phyloP scores from a whole-genome alignment of 208 protist species.

The Trypanosoma rangeli region DNA sequence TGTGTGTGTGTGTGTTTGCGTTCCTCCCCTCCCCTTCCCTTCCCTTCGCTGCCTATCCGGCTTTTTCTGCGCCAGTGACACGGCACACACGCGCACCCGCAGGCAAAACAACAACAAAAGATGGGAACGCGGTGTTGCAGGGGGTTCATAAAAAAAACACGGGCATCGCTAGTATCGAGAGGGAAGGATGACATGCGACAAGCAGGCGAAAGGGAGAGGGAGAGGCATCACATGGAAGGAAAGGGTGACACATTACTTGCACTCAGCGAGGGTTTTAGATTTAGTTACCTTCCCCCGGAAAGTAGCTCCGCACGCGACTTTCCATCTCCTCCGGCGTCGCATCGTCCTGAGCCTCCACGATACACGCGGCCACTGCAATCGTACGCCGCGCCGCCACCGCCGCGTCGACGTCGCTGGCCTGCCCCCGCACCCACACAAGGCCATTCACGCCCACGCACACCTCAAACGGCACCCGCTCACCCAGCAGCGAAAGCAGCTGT shows the following conservation, averaged over 20 bases:
- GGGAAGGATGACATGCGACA: neutral
- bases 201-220: neutral
- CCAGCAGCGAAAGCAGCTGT: conserved; percentile 61
- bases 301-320: conserved; percentile 67
- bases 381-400: conserved; percentile 55
- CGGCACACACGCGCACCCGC: neutral
- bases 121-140: neutral
- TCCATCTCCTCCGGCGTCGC: conserved; percentile 65
- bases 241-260: neutral
- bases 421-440: conserved; percentile 79
- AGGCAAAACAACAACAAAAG: too few species aligned
- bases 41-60: too few species aligned
- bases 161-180: too few species aligned
- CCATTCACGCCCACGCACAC: conserved; percentile 79
- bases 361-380: conserved; percentile 69
- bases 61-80: neutral
- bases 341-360: conserved; percentile 75
- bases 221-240: neutral
- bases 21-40: neutral
- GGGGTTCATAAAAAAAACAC: too few species aligned
- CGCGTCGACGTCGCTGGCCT: conserved; percentile 40
- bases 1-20: neutral
- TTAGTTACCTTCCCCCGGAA: conserved; percentile 33
- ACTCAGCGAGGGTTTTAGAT: conserved; percentile 1
- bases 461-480: conserved; percentile 69